phyloP scores from a whole-genome alignment of 2,329 filamentous ascomycete genomes.

The Pseudogymnoascus sp. region DNA sequence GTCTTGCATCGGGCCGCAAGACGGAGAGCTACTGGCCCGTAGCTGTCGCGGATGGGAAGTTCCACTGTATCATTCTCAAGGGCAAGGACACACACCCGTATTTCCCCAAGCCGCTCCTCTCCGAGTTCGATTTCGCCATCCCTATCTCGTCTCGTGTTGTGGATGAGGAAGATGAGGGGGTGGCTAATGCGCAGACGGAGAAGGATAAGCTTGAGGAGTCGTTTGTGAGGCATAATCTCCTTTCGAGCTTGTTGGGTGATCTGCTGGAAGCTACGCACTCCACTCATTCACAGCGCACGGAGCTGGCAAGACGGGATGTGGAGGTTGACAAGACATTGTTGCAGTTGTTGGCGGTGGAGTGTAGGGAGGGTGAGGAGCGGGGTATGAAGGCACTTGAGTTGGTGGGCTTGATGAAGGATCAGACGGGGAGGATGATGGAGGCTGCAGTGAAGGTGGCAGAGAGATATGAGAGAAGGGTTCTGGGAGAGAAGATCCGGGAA shows the following conservation, averaged over 20 bases:
- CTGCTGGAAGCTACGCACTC: constrained; percentile 61
- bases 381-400: constrained; percentile 94
- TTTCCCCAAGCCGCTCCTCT: constrained; percentile 81
- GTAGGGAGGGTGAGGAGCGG: constrained; percentile 82
- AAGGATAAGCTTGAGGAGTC: constrained; percentile 66
- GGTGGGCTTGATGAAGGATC: constrained; percentile 76
- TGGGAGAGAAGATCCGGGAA: constrained; percentile 87
- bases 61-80: constrained; percentile 98
- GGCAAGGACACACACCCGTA: constrained; percentile 88
- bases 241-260: constrained; percentile 68
- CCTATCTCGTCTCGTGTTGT: constrained; percentile 55
- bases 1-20: constrained; percentile 77
- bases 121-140: constrained; percentile 86
- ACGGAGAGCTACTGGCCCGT: constrained; percentile 92
- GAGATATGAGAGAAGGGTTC: constrained; percentile 69
- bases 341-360: constrained; percentile 83
- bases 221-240: constrained; percentile 67
- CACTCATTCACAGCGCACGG: constrained; percentile 55
- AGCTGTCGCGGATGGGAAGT: constrained; percentile 81
- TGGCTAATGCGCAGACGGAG: constrained; percentile 38
- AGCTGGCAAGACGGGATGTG: constrained; percentile 64
- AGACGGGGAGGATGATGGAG: constrained; percentile 81
- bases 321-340: constrained; percentile 86
- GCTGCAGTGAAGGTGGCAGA: constrained; percentile 83
- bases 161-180: constrained; percentile 32